These are phyloP conservation scores for Dactylellina haptotyla DNA, from an alignment of 2,329 filamentous ascomycete species.

Conservation along the genomic window DNA sequence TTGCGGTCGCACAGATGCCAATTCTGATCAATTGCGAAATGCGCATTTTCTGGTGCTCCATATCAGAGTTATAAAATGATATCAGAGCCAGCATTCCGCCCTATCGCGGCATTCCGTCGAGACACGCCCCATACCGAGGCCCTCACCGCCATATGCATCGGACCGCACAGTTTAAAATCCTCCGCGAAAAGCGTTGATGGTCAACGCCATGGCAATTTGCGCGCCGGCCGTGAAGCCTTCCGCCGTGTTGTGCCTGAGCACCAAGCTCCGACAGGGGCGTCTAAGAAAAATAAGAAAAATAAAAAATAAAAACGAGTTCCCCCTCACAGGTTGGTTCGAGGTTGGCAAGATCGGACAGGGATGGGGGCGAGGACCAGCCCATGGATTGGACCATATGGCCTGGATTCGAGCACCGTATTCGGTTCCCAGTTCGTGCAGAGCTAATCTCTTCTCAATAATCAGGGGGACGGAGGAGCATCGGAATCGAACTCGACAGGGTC, in stretches of 20 bases:
- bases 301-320: too few relatives aligned
- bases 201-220: not conserved
- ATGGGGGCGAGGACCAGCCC: slow-evolving; percentile 13
- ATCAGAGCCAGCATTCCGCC: slow-evolving; percentile 3
- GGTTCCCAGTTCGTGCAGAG: slow-evolving; percentile 20
- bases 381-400: slow-evolving; percentile 29
- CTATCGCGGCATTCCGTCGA: slow-evolving; percentile 10
- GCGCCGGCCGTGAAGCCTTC: not conserved
- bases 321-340: slow-evolving; percentile 17
- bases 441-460: slow-evolving; percentile 47
- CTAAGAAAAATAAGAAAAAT: too few relatives aligned
- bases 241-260: slow-evolving; percentile 15
- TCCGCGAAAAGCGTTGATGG: not conserved
- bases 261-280: slow-evolving; percentile 25
- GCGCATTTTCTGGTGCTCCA: not conserved
- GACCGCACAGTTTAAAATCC: too few relatives aligned
- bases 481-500: slow-evolving; percentile 2
- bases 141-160: not conserved
- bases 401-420: slow-evolving; percentile 37
- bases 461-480: slow-evolving; percentile 31
- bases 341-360: slow-evolving; percentile 25
- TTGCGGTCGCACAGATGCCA: not conserved
- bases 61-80: not conserved
- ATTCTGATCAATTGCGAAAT: not conserved
- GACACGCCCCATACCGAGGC: not conserved